Base-by-base conservation (phyloP, 805 yeast species). In the Starmerella floricola region DNA sequence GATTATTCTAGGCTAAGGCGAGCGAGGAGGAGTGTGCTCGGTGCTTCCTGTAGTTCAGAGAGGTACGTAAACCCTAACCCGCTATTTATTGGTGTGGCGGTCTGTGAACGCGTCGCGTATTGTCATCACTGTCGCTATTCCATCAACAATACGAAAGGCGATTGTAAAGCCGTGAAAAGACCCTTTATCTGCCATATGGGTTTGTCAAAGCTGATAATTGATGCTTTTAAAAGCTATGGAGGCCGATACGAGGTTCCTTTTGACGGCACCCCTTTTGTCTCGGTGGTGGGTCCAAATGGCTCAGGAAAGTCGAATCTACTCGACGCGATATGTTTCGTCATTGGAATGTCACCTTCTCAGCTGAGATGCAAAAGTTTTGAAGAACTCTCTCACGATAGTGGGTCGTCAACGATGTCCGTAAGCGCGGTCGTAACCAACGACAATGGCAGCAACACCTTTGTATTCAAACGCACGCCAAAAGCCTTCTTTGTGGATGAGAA, bases 271-370 rank as follows among this genome's bases (percentile, higher is more conserved):
- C 68, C 72, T 46, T 91, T 91, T 65, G 84, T 95, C 1, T 79
- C 94, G 34, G 83, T 91, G 48, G 82, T 91, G 44, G 98, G 98
- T 1, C 97, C 97, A n/a, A 91, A 91, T 68, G 98, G 98, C 27
- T 81, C 96, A 1, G 98, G 98, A 6, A 91, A 91, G 63, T 82
- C 95, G 32, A 91, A 91, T 57, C 81, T 91, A 76, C 87, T 91
- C 81, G 98, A 91, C 59, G 96, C 98, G 28, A 80, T 91, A 35
- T 79, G 95, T 17, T 91, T 91, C 60, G 97, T 88, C 8, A 68
- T 91, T 29, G 98, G 98, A 20, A 76, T 88, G 36, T 68, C 79
- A 52, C 72, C 85, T 17, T 63, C 69, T 15, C 87, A 82, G 43
- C 66, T 91, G 45, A 72, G 98, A 53, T 83, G 95, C 1, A 65